Conservation (phyloP, 768 basidiomycete genomes). For the Boletellus ananiceps region DNA sequence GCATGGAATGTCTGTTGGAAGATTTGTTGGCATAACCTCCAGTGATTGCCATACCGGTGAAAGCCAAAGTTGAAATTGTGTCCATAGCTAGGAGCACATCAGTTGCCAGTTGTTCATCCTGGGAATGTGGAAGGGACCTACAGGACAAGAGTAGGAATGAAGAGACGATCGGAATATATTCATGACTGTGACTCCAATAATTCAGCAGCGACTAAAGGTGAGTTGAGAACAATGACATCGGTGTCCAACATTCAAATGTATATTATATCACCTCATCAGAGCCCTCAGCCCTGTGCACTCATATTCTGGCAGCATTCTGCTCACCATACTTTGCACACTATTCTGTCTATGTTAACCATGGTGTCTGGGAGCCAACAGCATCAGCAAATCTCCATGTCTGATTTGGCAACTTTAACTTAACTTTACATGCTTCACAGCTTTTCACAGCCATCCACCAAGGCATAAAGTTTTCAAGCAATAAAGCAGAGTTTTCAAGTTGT, state of each 20-base stretch:
- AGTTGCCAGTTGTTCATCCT: not conserved
- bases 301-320: not conserved
- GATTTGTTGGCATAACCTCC: constrained; percentile 1
- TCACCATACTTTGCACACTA: constrained; percentile 7
- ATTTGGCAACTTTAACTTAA: too few species aligned
- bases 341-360: too few species aligned
- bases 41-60: not conserved
- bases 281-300: too few species aligned
- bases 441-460: too few species aligned
- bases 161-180: constrained; percentile 1
- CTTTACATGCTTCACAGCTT: too few species aligned
- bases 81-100: not conserved
- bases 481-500: too few species aligned
- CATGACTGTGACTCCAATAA: not conserved
- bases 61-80: not conserved
- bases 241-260: not conserved
- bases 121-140: not conserved
- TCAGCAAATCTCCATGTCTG: too few species aligned
- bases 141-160: not conserved
- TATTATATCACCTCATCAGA: too few species aligned
- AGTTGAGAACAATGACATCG: not conserved
- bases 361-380: too few species aligned
- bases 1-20: constrained; percentile 2
- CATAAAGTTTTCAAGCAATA: too few species aligned
- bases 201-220: not conserved